Evolutionary conservation across 371 early-diverging fungal species (phyloP).

Genomic region (Lichtheimia hyalospora): DNA sequence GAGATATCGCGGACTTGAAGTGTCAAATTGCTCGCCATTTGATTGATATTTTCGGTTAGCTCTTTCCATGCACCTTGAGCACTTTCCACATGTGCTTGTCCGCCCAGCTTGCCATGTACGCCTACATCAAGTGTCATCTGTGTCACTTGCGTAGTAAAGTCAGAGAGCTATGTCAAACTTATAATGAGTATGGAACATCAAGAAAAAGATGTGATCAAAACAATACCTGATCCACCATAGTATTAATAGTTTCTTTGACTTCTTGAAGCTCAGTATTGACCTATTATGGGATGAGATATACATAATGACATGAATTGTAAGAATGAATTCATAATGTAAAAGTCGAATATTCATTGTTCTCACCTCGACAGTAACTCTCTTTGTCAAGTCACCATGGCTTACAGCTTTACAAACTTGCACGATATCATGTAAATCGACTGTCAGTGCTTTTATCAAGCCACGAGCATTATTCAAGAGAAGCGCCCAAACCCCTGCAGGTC

Average conservation of each 20-base stretch:
- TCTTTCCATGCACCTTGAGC: conserved; percentile 56
- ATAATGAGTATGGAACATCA: not conserved
- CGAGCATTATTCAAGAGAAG: not conserved
- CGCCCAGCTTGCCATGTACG: conserved; percentile 45
- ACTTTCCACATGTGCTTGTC: conserved; percentile 39
- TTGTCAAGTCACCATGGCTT: conserved; percentile 65
- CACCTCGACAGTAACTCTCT: conserved; percentile 48
- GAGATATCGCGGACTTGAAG: conserved; percentile 29
- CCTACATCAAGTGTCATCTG: conserved; percentile 46
- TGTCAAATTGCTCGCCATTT: conserved; percentile 24
- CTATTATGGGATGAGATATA: not conserved
- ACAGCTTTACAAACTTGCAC: conserved; percentile 67
- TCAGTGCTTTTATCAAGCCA: not conserved
- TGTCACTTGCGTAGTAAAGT: conserved; percentile 31
- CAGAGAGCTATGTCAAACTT: conserved; percentile 12
- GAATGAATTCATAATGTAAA: too few relatives aligned
- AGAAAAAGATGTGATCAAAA: not conserved
- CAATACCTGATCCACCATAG: conserved; percentile 27
- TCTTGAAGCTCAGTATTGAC: conserved; percentile 32
- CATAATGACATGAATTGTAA: too few relatives aligned
- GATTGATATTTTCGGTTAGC: conserved; percentile 50
- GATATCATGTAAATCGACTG: conserved; percentile 57
- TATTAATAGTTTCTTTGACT: conserved; percentile 27
- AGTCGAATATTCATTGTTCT: too few relatives aligned
- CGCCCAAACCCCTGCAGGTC: conserved; percentile 1